Evolutionary conservation across 1,139 yeast species (phyloP).

Genomic region (Sugiyamaella castrensis): DNA sequence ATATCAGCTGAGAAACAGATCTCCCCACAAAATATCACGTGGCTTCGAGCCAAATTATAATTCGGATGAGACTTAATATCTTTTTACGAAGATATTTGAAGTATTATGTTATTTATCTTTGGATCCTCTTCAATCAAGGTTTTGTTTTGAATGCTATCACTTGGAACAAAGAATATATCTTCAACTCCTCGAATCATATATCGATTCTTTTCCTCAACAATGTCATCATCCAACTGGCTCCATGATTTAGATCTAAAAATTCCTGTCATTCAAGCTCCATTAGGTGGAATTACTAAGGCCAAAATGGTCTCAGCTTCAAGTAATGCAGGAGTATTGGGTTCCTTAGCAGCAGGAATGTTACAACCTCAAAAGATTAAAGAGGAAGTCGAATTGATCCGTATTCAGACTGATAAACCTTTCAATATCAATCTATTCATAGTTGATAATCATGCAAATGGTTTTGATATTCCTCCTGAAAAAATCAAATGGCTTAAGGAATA

Average conservation of each 20-base stretch:
- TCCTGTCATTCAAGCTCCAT: conserved; percentile 50
- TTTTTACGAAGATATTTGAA: too few relatives aligned
- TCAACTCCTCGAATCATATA: too few relatives aligned
- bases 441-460: conserved; percentile 16
- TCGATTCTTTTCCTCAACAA: too few relatives aligned
- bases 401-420: conserved; percentile 26
- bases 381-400: conserved; percentile 20
- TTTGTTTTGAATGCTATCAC: too few relatives aligned
- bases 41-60: too few relatives aligned
- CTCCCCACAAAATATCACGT: too few relatives aligned
- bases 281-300: conserved; percentile 48
- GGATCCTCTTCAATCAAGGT: too few relatives aligned
- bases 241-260: conserved; percentile 21
- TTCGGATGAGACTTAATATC: too few relatives aligned
- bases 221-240: background rate
- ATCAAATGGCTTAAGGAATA: conserved; percentile 19
- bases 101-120: too few relatives aligned
- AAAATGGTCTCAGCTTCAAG: conserved; percentile 42
- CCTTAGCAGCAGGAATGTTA: conserved; percentile 44
- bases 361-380: conserved; percentile 29
- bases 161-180: too few relatives aligned
- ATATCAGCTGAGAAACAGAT: too few relatives aligned
- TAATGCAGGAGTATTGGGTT: conserved; percentile 47
- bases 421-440: conserved; percentile 43
- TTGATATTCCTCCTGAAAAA: conserved; percentile 12